These are phyloP conservation scores for Candida namnaoensis DNA, from an alignment of 805 yeast genomes.

Conservation along the genomic window DNA sequence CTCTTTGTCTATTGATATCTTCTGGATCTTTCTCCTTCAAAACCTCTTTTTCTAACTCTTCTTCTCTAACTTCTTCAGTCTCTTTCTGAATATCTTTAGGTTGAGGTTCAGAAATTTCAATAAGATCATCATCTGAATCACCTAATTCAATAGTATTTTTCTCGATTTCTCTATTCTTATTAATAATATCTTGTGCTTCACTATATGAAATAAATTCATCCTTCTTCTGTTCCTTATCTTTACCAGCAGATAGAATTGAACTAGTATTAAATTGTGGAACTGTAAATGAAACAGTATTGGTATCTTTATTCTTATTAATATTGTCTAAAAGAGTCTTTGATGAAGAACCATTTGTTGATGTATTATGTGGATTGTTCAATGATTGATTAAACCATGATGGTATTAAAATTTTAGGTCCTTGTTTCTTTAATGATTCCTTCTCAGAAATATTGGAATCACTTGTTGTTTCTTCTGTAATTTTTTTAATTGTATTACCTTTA, in stretches of 20 bases:
- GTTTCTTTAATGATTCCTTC: neutral
- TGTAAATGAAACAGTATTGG: too few relatives aligned
- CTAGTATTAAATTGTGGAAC: too few relatives aligned
- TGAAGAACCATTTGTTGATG: neutral
- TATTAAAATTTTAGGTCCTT: neutral
- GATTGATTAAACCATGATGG: constrained; percentile 1
- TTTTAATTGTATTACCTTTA: too few relatives aligned
- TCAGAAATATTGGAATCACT: too few relatives aligned
- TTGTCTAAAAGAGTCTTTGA: too few relatives aligned
- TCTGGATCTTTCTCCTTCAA: constrained; percentile 1
- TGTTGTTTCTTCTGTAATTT: too few relatives aligned
- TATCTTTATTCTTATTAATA: too few relatives aligned
- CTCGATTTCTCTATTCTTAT: constrained; percentile 2
- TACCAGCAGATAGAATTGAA: neutral
- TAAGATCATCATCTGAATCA: constrained; percentile 8
- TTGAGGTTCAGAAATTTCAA: constrained; percentile 1
- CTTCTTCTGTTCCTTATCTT: constrained; percentile 20
- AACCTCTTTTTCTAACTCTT: neutral
- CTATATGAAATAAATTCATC: constrained; percentile 39
- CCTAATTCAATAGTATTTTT: neutral
- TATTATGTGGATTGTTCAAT: neutral
- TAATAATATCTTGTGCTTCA: constrained; percentile 30
- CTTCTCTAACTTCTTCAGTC: neutral
- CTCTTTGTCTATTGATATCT: too few relatives aligned
- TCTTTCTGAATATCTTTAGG: neutral